Evolutionary conservation across 2,329 filamentous ascomycete species (phyloP).

Genomic region (Septoria linicola): DNA sequence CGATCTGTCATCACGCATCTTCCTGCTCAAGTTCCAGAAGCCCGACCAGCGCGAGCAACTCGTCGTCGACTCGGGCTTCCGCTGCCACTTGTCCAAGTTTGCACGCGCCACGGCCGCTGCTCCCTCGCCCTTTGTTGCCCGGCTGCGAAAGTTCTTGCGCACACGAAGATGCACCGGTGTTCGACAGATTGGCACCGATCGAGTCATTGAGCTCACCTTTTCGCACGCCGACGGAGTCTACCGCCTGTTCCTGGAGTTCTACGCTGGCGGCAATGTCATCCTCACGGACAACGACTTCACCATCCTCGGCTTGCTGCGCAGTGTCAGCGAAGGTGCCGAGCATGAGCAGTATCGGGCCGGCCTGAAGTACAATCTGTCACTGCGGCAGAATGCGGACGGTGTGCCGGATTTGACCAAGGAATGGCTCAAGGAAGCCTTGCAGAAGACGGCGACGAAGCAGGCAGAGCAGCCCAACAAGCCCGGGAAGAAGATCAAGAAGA

Average conservation of each 20-base stretch:
- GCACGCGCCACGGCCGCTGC: constrained; percentile 79
- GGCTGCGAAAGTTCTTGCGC: constrained; percentile 83
- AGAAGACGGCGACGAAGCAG: constrained; percentile 62
- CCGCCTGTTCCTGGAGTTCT: constrained; percentile 88
- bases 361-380: constrained; percentile 72
- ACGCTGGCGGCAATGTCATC: constrained; percentile 91
- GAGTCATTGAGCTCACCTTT: constrained; percentile 88
- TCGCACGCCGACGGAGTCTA: constrained; percentile 77
- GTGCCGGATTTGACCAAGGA: constrained; percentile 73
- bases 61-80: constrained; percentile 91
- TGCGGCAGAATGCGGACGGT: constrained; percentile 79
- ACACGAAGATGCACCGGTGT: constrained; percentile 80
- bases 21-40: constrained; percentile 92
- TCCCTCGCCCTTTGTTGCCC: constrained; percentile 80
- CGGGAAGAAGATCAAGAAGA: constrained; percentile 69
- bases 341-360: constrained; percentile 80
- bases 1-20: constrained; percentile 91
- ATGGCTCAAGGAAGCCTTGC: constrained; percentile 66
- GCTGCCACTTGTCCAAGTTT: constrained; percentile 90
- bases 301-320: constrained; percentile 76
- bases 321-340: constrained; percentile 76
- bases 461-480: constrained; percentile 50
- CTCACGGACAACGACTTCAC: constrained; percentile 82
- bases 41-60: constrained; percentile 86
- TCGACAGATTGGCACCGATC: constrained; percentile 84